Base-by-base conservation (phyloP, 495 filamentous ascomycete species). In the Aspergillus affinis region DNA sequence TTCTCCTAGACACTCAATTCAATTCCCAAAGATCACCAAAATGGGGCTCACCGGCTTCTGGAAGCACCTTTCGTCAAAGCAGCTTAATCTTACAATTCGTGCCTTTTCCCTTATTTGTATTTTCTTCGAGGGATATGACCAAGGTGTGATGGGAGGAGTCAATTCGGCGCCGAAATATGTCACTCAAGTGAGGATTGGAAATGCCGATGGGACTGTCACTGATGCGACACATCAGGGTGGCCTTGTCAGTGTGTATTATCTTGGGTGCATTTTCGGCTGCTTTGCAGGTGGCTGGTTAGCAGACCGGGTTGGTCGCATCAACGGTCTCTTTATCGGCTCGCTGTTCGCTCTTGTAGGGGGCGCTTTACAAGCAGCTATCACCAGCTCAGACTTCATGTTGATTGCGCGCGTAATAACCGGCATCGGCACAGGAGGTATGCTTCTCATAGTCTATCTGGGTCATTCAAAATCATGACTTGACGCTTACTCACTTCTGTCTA, bases 51-150 rank as follows among this genome's bases (percentile, higher is more conserved):
- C 69, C 21, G 78, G 72, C 4, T 48, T 78, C 12, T 81, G 76
- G 78, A 70, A 69, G 58, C 71, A 67, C 23, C 71, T 80, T 7
- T 75, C 78, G 44, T 64, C 74, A 44, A 65, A 65, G 5, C 70
- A 78, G 63, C 69, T 80, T 48, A 78, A 76, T 62, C 8, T 76
- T 10, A 70, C 74, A 15, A 80, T 82, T 51, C 75, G 79, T 45
- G 60, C 63, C 26, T 79, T 83, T 51, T 81, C 77, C 23, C 68
- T 79, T 13, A 66, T 82, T 17, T 76, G 74, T 19, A 82, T 83
- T 54, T 83, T 83, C 69, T 82, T 83, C 69, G 77, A 81, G 59
- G 81, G 82, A n/a, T 82, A 82, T 69, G 79, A 81, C 48, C 80
- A 81, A 60, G 80, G 79, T 23, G 77, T 82, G 36, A 81, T 80